Base-by-base conservation (phyloP, 2,329 filamentous ascomycete genomes). In the Penicillium expansum region DNA sequence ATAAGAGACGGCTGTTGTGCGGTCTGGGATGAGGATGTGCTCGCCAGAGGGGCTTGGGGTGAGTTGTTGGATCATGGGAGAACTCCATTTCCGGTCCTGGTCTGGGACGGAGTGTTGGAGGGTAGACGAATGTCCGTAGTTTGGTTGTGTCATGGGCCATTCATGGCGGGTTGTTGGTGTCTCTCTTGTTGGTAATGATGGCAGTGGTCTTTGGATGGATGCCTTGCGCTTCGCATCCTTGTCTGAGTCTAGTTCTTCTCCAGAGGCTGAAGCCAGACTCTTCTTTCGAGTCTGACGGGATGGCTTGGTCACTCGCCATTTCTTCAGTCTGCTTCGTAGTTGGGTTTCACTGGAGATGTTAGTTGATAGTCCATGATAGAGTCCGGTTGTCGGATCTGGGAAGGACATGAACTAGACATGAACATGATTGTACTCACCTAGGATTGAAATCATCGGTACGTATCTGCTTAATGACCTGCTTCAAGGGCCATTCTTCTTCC, bases 251-350 rank as follows among this genome's bases (percentile, higher is more conserved):
- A 37, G 43, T 11, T 71, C 68, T 24, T 69, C 67, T 16, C 57
- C 56, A 18, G 55, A 56, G 22, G 32, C 20, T 14, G 67, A 50
- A n/a, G 42, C 56, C 44, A 65, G 64, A n/a, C 69, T 65, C 49
- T 75, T 76, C 67, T 76, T 76, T 49, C 74, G 71, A 49, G 69
- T 73, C 57, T 76, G 75, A 16, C 75, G 74, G 24, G 74, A 76
- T n/a, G 74, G 74, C 57, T 77, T 77, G 55, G 74, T 77, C 38
- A 77, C 74, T 20, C 75, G 68, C 75, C 75, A 77, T 67, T 77
- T 77, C 71, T 77, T 77, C 45, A 77, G 58, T 52, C 74, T 69
- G 57, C 75, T 77, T 53, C 75, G 74, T 55, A 77, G 59, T 62
- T 77, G 75, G n/a, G 75, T 77, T 63, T 77, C 75, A 65, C 75